These are phyloP conservation scores for Eutrema heterophyllum DNA, from an alignment of 345 rosid genomes.

Conservation along the genomic window DNA sequence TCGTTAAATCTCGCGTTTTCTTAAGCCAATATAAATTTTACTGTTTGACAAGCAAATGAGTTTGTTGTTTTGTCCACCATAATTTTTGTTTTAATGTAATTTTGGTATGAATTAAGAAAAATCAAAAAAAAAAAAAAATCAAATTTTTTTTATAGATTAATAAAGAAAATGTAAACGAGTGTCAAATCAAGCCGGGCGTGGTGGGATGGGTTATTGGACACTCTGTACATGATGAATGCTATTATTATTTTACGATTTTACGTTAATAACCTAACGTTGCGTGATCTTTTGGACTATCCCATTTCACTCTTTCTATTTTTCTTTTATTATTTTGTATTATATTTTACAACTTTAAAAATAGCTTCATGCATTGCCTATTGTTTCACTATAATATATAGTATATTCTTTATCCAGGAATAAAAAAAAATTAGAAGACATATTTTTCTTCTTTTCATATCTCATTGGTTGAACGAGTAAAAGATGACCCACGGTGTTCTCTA, in stretches of 20 bases:
- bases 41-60: background rate
- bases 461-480: conserved; percentile 30
- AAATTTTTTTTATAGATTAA: too few relatives aligned
- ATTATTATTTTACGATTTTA: conserved; percentile 23
- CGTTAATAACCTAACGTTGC: conserved; percentile 24
- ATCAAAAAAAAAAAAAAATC: too few relatives aligned
- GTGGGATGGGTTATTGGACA: conserved; percentile 31
- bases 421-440: background rate
- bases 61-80: background rate
- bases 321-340: background rate
- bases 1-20: background rate
- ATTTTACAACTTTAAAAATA: background rate
- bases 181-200: conserved; percentile 37
- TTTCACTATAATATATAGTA: background rate
- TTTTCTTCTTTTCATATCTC: background rate
- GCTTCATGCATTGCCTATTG: background rate
- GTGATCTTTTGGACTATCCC: conserved; percentile 25
- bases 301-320: background rate
- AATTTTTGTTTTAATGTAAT: too few relatives aligned
- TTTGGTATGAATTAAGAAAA: too few relatives aligned
- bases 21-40: background rate
- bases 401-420: background rate
- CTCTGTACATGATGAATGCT: conserved; percentile 19
- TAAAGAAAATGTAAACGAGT: conserved; percentile 13
- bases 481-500: conserved; percentile 26